Evolutionary conservation across 768 basidiomycete genomes (phyloP), one percentile per base, ranked within the genome.

Genomic region (Auricularia cornea): DNA sequence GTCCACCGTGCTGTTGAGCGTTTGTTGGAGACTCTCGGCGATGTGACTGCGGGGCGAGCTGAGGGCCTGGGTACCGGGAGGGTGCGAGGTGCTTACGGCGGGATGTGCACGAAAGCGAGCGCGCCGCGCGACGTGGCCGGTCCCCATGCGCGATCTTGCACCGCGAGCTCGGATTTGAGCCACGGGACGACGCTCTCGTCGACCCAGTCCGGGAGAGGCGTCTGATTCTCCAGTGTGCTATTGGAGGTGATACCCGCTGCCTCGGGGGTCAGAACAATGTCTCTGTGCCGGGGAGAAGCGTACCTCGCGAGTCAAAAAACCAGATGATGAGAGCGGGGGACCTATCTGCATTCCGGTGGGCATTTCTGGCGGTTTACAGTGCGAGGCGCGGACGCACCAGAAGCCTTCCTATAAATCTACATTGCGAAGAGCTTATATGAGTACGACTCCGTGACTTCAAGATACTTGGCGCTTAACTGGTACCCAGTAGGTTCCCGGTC

Each of bases 231-330:
- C 4, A 29, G 28, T 16, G 54, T 57, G 11, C 54, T 57, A 26
- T 57, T 57, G 4, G 23, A 28, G 5, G 54, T 30, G 8, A 57
- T 57, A 4, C 54, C 54, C 54, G 44, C 44, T 48, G 20, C 20
- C 8, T 40, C 38, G 18, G 18, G 8, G 8, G 38, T 40, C 38
- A 40, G 38, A 8, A 1, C 59, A 18, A 40, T 44, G 28, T 16
- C 14, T 62, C 28, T 28, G 35, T 10, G 41, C 29, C 18, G 61
- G 20, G 31, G n/a, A 48, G 61, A 38, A 18, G 57, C 70, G 16
- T 69, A 84, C 86, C 85, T 64, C 88, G 79, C 2, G 89, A 90
- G 72, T 90, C 89, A 67, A 91, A 91, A 74, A 89, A 88, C 88
- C 87, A 91, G 3, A 90, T 71, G 57, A 90, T 72, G 11, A 89